phyloP scores from a whole-genome alignment of 2,329 filamentous ascomycete genomes.

The Talaromyces sp. region DNA sequence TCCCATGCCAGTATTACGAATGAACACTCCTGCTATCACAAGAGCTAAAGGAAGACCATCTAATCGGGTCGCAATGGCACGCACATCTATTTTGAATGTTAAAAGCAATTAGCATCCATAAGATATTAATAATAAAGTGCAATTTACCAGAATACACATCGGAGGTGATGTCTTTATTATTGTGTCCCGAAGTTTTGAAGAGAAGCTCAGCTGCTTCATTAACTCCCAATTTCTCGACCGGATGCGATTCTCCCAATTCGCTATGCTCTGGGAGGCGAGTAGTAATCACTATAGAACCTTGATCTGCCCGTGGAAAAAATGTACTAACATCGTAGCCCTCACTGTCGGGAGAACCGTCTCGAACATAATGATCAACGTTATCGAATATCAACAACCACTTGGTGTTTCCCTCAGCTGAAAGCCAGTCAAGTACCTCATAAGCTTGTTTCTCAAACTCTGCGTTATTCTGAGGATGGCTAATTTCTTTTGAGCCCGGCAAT shows the following conservation, averaged over 20 bases:
- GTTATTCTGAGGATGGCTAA: neutral
- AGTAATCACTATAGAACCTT: neutral
- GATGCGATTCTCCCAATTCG: too few relatives aligned
- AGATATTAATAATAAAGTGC: too few relatives aligned
- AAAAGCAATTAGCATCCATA: too few relatives aligned
- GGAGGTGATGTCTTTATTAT: too few relatives aligned
- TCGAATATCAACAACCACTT: neutral
- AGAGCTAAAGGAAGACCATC: neutral
- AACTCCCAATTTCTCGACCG: too few relatives aligned
- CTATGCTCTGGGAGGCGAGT: neutral
- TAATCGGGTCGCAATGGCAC: neutral
- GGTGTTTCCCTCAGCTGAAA: neutral
- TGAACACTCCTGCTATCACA: neutral
- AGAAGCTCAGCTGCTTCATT: neutral
- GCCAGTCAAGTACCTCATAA: neutral
- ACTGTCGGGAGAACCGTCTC: neutral
- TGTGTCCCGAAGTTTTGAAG: too few relatives aligned
- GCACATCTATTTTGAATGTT: neutral
- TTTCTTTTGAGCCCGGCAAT: slow-evolving; percentile 9
- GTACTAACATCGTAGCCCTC: neutral
- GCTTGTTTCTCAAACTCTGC: neutral
- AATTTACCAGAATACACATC: too few relatives aligned
- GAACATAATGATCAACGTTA: slow-evolving; percentile 2
- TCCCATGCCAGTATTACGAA: neutral
- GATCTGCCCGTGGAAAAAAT: neutral